Evolutionary conservation across 208 protist species (phyloP), one percentile per base, ranked within the genome.

Genomic region (Crithidia bombi): DNA sequence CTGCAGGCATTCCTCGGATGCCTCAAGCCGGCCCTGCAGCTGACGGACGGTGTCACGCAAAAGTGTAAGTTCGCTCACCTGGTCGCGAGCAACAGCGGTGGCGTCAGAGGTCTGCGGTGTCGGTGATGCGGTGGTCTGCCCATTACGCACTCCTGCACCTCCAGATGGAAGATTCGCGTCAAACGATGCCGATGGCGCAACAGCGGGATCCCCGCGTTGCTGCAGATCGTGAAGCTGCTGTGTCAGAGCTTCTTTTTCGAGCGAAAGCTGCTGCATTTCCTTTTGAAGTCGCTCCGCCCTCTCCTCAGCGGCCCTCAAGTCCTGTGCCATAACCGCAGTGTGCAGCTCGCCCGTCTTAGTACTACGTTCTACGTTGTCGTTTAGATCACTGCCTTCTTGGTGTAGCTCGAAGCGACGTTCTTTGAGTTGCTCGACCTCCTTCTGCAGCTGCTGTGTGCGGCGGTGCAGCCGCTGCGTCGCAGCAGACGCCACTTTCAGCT

Each of bases 391-490:
- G 4, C 15, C 46, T 12, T 51, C 4, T 6, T 3, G 14, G 5
- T 17, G 5, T 28, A 7, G 5, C 46, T 23, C 4, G 23, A 9
- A 5, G 2, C 4, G 46, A 5, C 5, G 5, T 25, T 65, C 36
- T 38, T 52, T 64, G 63, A 39, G 59, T 26, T 25, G 15, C 26
- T 65, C 63, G 11, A 58, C 56, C 5, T 69, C 54, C 23, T 15
- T 54, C 64, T 70, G 62, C 0, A 76, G 63, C 33, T 56, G 41
- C 12, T 56, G 62, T 9, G 47, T 26, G 41, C 62, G 71, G 15
- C 43, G 71, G 35, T 70, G 63, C 6, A 76, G 55, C 4, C 71
- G 71, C 44, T 76, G 63, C 21, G 63, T 76, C 2, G 65, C 63
- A 1, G 63, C 63, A 1, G 71, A 36, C 0, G 71, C 55, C 2